These are phyloP conservation scores for Apocynum venetum DNA, from an alignment of 257 asterid species.

Conservation along the genomic window DNA sequence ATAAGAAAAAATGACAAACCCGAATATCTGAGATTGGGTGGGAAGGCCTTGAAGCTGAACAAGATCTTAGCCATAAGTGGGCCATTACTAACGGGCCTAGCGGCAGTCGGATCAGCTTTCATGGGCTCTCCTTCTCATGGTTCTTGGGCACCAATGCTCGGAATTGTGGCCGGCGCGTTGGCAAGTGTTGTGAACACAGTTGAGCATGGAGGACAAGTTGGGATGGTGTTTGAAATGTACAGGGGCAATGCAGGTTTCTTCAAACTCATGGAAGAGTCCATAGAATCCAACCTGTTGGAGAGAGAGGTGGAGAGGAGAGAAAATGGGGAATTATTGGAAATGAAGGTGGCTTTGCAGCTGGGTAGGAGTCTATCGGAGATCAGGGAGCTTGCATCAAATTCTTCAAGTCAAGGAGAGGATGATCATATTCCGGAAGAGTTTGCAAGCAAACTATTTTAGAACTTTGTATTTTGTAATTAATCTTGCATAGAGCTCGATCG, in stretches of 20 bases:
- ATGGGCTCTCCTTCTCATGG: constrained; percentile 26
- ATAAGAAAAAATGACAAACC: constrained; percentile 38
- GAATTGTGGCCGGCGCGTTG: constrained; percentile 55
- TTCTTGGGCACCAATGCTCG: constrained; percentile 36
- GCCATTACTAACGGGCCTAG: constrained; percentile 61
- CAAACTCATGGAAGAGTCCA: constrained; percentile 51
- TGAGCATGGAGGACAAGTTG: constrained; percentile 76
- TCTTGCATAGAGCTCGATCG: neutral
- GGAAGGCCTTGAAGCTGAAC: constrained; percentile 53
- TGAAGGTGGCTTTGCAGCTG: constrained; percentile 58
- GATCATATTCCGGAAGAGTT: constrained; percentile 9
- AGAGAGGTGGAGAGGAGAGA: constrained; percentile 14
- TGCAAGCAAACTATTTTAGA: constrained; percentile 18
- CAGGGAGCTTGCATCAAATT: constrained; percentile 34
- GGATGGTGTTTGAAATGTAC: constrained; percentile 84
- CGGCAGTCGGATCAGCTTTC: constrained; percentile 45
- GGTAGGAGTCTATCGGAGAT: constrained; percentile 72
- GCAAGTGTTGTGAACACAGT: constrained; percentile 56
- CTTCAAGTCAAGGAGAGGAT: neutral
- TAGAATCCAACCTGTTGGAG: constrained; percentile 43
- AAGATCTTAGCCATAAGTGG: constrained; percentile 40
- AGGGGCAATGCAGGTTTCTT: constrained; percentile 80
- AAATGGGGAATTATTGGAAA: constrained; percentile 36
- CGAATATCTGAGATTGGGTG: constrained; percentile 48
- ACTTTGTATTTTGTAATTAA: no score